A percentile compares a stretch with the other conserved stretches of the same genome.
These are phyloP conservation scores for Triticum dicoccoides DNA, from an alignment of 176 grass and related monocot species.

Conservation along the genomic window DNA sequence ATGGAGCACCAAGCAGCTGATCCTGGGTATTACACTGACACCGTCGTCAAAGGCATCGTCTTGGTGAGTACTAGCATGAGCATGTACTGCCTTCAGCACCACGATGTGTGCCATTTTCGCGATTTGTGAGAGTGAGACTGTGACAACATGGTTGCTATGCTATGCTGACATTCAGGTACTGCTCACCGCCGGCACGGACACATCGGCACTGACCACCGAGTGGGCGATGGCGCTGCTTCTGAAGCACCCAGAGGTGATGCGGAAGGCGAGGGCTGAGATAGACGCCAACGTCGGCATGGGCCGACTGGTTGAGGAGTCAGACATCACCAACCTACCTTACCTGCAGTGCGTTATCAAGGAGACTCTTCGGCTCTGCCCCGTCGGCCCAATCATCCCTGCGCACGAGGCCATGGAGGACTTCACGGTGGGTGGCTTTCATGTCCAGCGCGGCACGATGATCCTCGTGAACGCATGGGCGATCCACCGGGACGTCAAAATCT, in stretches of 20 bases:
- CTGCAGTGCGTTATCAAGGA: constrained; percentile 51
- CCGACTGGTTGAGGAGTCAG: constrained; percentile 46
- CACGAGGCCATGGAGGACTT: constrained; percentile 64
- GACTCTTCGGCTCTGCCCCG: constrained; percentile 54
- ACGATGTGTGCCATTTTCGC: background rate
- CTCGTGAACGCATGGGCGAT: constrained; percentile 62
- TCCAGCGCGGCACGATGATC: constrained; percentile 56
- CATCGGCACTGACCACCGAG: constrained; percentile 49
- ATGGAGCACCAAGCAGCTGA: constrained; percentile 39
- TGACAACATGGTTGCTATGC: background rate
- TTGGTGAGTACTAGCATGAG: constrained; percentile 31
- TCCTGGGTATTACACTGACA: constrained; percentile 51
- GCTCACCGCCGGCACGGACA: constrained; percentile 56
- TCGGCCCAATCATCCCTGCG: constrained; percentile 45
- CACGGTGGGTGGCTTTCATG: constrained; percentile 29
- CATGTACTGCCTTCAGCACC: background rate
- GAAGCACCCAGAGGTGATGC: constrained; percentile 30
- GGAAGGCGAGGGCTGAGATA: constrained; percentile 34
- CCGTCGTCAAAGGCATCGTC: constrained; percentile 49
- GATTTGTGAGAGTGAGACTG: background rate
- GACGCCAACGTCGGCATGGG: constrained; percentile 22
- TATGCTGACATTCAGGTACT: constrained; percentile 16
- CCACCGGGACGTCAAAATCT: constrained; percentile 50
- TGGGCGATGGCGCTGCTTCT: constrained; percentile 67
- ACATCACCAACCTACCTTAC: constrained; percentile 49